A percentile compares a stretch with the other conserved stretches of the same genome.
Evolutionary conservation across 495 filamentous ascomycete species (phyloP).

Genomic region (Talaromyces wortmannii): DNA sequence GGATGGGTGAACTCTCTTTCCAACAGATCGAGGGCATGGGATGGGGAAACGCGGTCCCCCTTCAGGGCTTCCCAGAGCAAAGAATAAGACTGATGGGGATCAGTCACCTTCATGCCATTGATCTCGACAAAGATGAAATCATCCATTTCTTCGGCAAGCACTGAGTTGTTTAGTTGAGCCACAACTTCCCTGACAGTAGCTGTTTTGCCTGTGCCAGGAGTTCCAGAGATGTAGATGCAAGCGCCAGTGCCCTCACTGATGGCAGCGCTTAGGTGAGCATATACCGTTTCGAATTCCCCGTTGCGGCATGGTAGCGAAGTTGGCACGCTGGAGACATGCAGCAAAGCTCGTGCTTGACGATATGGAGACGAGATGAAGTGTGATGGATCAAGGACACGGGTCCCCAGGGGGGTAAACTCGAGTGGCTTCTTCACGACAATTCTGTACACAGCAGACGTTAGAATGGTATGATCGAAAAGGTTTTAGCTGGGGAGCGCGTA

Average conservation of each 20-base stretch:
- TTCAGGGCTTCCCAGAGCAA: slow-evolving; percentile 94
- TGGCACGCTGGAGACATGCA: slow-evolving; percentile 93
- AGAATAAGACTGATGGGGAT: slow-evolving; percentile 94
- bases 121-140: slow-evolving; percentile 99
- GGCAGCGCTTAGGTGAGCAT: slow-evolving; percentile 86
- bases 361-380: slow-evolving; percentile 82
- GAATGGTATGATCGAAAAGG: background rate
- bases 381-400: slow-evolving; percentile 71
- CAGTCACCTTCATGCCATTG: slow-evolving; percentile 99
- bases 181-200: slow-evolving; percentile 96
- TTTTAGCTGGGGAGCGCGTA: slow-evolving; percentile 11
- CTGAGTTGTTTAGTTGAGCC: slow-evolving; percentile 76
- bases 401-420: slow-evolving; percentile 91
- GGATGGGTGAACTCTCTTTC: slow-evolving; percentile 90
- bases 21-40: slow-evolving; percentile 84
- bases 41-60: slow-evolving; percentile 84
- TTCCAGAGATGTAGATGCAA: slow-evolving; percentile 99
- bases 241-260: slow-evolving; percentile 89
- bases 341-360: slow-evolving; percentile 76
- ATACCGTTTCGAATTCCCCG: slow-evolving; percentile 84
- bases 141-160: slow-evolving; percentile 85
- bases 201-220: slow-evolving; percentile 97
- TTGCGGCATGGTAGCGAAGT: slow-evolving; percentile 85
- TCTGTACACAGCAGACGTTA: slow-evolving; percentile 20
- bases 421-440: slow-evolving; percentile 85